These are phyloP conservation scores for Alnus rubra DNA, from an alignment of 306 rosid genomes.

Conservation along the genomic window DNA sequence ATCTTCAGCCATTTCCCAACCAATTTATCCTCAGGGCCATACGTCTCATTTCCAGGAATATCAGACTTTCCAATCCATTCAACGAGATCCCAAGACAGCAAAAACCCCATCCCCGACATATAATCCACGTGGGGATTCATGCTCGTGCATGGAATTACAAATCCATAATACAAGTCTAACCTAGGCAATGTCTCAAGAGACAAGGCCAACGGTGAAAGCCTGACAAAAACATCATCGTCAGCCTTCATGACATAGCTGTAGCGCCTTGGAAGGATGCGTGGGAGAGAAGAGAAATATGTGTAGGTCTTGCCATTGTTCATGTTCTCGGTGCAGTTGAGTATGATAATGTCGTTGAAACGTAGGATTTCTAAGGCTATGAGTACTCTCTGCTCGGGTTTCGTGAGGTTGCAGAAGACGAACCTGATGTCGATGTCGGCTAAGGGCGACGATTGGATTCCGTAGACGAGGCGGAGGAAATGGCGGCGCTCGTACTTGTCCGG, in stretches of 20 bases:
- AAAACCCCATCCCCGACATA: slow-evolving; percentile 39
- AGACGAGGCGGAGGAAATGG: slow-evolving; percentile 38
- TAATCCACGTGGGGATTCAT: slow-evolving; percentile 25
- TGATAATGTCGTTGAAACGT: slow-evolving; percentile 22
- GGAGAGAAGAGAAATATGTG: slow-evolving; percentile 33
- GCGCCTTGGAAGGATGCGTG: neutral
- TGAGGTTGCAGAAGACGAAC: slow-evolving; percentile 32
- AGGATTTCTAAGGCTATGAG: slow-evolving; percentile 27
- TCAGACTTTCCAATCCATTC: slow-evolving; percentile 31
- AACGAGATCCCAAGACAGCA: slow-evolving; percentile 45
- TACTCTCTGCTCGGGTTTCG: slow-evolving; percentile 23
- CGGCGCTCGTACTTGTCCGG: slow-evolving; percentile 21
- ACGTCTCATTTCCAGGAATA: neutral
- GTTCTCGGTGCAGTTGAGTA: slow-evolving; percentile 36
- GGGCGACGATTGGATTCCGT: slow-evolving; percentile 28
- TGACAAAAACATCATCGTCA: slow-evolving; percentile 32
- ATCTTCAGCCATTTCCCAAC: slow-evolving; percentile 36
- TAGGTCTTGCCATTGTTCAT: slow-evolving; percentile 39
- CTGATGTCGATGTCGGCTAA: slow-evolving; percentile 28
- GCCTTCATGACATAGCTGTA: slow-evolving; percentile 37
- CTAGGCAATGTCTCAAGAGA: slow-evolving; percentile 35
- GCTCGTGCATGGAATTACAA: slow-evolving; percentile 34
- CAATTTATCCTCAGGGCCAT: slow-evolving; percentile 38
- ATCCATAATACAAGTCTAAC: slow-evolving; percentile 31
- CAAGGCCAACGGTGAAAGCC: slow-evolving; percentile 25